Conservation (phyloP, 2,329 filamentous ascomycete genomes). For the Trichoderma sp. region DNA sequence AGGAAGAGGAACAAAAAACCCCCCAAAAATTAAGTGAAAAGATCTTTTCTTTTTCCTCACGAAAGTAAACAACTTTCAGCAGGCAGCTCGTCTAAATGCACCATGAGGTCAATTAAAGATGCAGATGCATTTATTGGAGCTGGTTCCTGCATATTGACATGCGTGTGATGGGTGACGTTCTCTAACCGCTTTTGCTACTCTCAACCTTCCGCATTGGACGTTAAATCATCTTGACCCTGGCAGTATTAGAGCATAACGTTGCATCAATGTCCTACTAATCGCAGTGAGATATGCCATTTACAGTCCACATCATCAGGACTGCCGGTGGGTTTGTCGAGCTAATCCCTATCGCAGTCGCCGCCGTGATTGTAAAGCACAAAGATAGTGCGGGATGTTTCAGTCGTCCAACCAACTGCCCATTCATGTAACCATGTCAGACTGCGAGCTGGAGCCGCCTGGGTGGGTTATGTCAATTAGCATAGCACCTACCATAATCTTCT, state of each 20-base stretch:
- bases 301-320: not conserved
- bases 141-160: not conserved
- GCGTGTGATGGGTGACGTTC: not conserved
- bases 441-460: not conserved
- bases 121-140: not conserved
- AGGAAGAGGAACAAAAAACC: not conserved
- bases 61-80: not conserved
- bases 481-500: not conserved
- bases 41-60: not conserved
- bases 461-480: not conserved
- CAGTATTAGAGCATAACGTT: constrained; percentile 9
- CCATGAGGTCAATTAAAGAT: not conserved
- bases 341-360: not conserved
- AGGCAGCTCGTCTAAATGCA: not conserved
- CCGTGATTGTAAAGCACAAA: not conserved
- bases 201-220: constrained; percentile 8
- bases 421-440: constrained; percentile 15
- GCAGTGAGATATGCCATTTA: not conserved
- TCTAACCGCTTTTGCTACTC: not conserved
- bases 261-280: constrained; percentile 4
- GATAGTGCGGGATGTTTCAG: constrained; percentile 1
- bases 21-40: not conserved
- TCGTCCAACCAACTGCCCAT: not conserved
- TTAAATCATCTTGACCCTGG: not conserved
- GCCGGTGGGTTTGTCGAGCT: not conserved